These are phyloP conservation scores for Phytophthora aleatoria DNA, from an alignment of 352 stramenopile species.

Conservation along the genomic window DNA sequence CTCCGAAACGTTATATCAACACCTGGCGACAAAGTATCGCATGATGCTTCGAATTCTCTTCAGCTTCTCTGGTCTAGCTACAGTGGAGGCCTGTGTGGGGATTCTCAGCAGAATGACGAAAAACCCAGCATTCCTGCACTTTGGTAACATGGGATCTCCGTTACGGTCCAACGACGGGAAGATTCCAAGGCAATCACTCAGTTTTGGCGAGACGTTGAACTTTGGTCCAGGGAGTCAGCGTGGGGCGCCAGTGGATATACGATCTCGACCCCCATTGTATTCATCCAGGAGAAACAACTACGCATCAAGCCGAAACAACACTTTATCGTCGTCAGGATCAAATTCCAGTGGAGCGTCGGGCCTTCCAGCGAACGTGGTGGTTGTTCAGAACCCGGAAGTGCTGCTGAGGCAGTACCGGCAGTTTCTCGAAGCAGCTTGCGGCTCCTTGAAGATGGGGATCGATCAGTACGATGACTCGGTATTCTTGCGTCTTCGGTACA, in stretches of 20 bases:
- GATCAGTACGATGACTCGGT: slow-evolving; percentile 66
- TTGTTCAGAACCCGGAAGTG: slow-evolving; percentile 76
- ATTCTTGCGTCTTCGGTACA: slow-evolving; percentile 74
- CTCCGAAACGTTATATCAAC: slow-evolving; percentile 69
- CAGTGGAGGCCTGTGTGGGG: slow-evolving; percentile 74
- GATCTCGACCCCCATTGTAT: slow-evolving; percentile 27
- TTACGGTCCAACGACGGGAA: slow-evolving; percentile 53
- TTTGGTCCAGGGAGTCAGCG: slow-evolving; percentile 43
- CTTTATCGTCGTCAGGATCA: slow-evolving; percentile 49
- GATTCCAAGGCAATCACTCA: slow-evolving; percentile 55
- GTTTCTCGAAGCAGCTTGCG: slow-evolving; percentile 70
- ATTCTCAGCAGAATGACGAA: slow-evolving; percentile 83
- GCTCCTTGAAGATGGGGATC: slow-evolving; percentile 59
- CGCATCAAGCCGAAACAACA: slow-evolving; percentile 38
- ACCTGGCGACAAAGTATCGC: slow-evolving; percentile 69
- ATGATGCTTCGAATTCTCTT: slow-evolving; percentile 85
- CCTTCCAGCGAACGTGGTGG: slow-evolving; percentile 30
- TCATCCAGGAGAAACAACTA: slow-evolving; percentile 42
- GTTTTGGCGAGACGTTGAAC: slow-evolving; percentile 64
- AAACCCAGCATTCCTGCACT: slow-evolving; percentile 61
- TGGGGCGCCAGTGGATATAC: slow-evolving; percentile 16
- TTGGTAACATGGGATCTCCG: slow-evolving; percentile 55
- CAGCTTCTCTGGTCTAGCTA: slow-evolving; percentile 68
- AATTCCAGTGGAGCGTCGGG: slow-evolving; percentile 38
- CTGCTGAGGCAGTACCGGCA: slow-evolving; percentile 74